Conservation (phyloP, 331 rosid species). For the Pyracantha coccinea region DNA sequence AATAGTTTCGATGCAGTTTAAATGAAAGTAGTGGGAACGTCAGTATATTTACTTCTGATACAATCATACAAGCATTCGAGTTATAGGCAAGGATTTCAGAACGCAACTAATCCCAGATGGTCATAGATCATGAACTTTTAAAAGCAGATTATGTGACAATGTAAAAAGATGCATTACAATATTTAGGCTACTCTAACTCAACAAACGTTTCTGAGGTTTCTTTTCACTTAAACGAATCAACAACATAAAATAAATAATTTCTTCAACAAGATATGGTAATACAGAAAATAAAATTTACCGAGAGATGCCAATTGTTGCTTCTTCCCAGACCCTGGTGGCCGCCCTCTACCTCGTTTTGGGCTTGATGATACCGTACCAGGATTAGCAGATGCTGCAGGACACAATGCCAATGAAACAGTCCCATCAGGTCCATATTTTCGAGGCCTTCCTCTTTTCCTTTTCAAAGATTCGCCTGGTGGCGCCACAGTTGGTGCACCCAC, state of each 20-base stretch:
- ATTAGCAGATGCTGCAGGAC: conserved; percentile 48
- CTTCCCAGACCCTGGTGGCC: conserved; percentile 89
- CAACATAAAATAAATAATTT: neutral
- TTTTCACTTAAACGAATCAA: neutral
- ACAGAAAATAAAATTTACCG: conserved; percentile 34
- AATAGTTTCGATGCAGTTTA: neutral
- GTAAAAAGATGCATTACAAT: neutral
- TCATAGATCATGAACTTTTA: neutral
- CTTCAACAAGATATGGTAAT: neutral
- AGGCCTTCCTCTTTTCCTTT: conserved; percentile 95
- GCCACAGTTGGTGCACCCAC: conserved; percentile 48
- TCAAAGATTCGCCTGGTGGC: conserved; percentile 46
- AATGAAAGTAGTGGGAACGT: neutral
- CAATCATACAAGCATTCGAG: neutral
- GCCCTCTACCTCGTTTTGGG: conserved; percentile 76
- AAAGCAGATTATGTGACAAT: neutral
- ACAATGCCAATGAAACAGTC: conserved; percentile 71
- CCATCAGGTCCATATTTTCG: conserved; percentile 90
- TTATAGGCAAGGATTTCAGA: neutral
- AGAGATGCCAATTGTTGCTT: conserved; percentile 78
- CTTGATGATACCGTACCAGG: conserved; percentile 33
- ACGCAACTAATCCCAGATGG: neutral
- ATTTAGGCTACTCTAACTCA: neutral
- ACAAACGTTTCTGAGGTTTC: neutral
- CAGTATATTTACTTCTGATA: neutral